Evolutionary conservation across 2,329 filamentous ascomycete genomes (phyloP).

Genomic region (Penicillium glabrum): DNA sequence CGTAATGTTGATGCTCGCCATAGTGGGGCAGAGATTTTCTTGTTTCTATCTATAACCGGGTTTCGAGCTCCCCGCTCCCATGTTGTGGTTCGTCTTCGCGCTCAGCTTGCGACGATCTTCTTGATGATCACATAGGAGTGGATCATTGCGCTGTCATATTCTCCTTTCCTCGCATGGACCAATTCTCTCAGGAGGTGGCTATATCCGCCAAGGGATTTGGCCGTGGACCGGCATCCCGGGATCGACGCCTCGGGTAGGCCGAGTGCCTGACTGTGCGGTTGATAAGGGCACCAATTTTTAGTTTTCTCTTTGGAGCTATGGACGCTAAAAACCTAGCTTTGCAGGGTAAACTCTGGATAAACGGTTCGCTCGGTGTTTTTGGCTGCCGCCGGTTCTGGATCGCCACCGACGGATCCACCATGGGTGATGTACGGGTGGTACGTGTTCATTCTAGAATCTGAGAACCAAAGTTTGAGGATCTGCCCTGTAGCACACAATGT

Average conservation of each 20-base stretch:
- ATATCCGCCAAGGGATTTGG: neutral
- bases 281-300: slow-evolving; percentile 10
- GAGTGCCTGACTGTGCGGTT: neutral
- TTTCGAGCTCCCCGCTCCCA: neutral
- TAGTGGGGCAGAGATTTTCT: slow-evolving; percentile 1
- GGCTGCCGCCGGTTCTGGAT: neutral
- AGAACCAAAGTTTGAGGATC: neutral
- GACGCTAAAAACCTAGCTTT: neutral
- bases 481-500: neutral
- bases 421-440: slow-evolving; percentile 11
- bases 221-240: slow-evolving; percentile 2
- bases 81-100: neutral
- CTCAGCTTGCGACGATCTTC: neutral
- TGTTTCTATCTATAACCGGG: slow-evolving; percentile 19
- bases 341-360: neutral
- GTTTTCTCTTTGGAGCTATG: neutral
- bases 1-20: slow-evolving; percentile 10
- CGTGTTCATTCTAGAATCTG: slow-evolving; percentile 6
- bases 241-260: slow-evolving; percentile 3
- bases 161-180: neutral
- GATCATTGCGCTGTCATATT: neutral
- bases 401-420: slow-evolving; percentile 15
- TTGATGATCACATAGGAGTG: neutral
- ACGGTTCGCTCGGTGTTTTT: neutral
- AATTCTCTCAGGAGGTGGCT: slow-evolving; percentile 11